Conservation (phyloP, 2,329 filamentous ascomycete species). For the Exophiala oligosperma region DNA sequence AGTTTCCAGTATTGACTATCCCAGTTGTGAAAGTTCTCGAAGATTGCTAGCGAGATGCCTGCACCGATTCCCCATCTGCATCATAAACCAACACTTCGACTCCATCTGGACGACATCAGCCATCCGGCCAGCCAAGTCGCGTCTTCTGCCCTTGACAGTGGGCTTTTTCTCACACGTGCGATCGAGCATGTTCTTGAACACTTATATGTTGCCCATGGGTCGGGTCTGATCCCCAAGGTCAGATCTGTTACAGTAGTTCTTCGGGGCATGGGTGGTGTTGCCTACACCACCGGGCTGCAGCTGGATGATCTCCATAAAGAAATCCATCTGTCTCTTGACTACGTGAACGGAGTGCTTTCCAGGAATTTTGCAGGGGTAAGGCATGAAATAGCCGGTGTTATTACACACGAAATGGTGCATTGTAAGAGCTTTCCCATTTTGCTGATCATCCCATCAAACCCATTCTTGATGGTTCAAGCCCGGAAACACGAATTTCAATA, state of each 20-base stretch:
- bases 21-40: neutral
- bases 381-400: constrained; percentile 73
- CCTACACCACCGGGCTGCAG: constrained; percentile 80
- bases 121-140: constrained; percentile 65
- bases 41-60: constrained; percentile 1
- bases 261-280: constrained; percentile 77
- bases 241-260: constrained; percentile 84
- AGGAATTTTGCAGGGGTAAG: constrained; percentile 19
- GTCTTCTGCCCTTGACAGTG: constrained; percentile 64
- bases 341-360: constrained; percentile 52
- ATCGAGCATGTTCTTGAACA: constrained; percentile 68
- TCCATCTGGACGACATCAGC: constrained; percentile 44
- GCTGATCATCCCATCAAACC: no score
- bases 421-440: constrained; percentile 45
- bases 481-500: no score
- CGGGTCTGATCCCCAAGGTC: constrained; percentile 50
- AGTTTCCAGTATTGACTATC: neutral
- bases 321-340: constrained; percentile 80
- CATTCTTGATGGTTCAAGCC: no score
- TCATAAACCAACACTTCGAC: constrained; percentile 26
- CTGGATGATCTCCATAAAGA: constrained; percentile 87
- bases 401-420: constrained; percentile 92
- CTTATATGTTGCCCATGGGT: constrained; percentile 60
- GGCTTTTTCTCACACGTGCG: constrained; percentile 61
- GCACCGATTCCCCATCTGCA: constrained; percentile 13